A percentile compares a stretch with the other conserved stretches of the same genome.
Conservation (phyloP, 139 green algal species). For the Picochlorum sp. region DNA sequence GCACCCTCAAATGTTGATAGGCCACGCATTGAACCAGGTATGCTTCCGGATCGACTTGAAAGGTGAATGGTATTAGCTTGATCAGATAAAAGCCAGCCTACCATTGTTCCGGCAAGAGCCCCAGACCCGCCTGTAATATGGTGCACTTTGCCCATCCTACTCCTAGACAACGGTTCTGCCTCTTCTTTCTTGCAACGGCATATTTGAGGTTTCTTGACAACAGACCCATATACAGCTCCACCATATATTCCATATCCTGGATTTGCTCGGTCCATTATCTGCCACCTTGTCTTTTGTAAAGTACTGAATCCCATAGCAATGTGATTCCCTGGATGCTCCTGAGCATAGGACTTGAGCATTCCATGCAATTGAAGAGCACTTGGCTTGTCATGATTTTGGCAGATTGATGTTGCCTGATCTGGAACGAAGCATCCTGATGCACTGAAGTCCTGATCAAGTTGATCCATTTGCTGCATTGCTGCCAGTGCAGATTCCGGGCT, state of each 20-base stretch:
- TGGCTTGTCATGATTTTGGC: not conserved
- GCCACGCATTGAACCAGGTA: not conserved
- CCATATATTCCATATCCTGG: constrained; percentile 15
- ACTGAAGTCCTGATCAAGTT: too few species aligned
- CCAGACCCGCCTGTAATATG: constrained; percentile 24
- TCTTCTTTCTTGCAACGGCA: not conserved
- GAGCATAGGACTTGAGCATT: constrained; percentile 26
- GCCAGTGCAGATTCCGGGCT: too few species aligned
- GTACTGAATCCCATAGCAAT: not conserved
- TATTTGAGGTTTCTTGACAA: constrained; percentile 9
- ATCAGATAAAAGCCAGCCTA: constrained; percentile 18
- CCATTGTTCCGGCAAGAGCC: constrained; percentile 10
- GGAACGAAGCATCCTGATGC: too few species aligned
- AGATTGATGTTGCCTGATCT: too few species aligned
- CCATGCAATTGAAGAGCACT: constrained; percentile 8
- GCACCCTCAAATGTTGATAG: not conserved
- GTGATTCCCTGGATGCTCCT: constrained; percentile 11
- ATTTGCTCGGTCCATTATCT: not conserved
- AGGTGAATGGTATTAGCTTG: constrained; percentile 4
- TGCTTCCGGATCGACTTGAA: constrained; percentile 12
- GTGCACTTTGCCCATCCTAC: not conserved
- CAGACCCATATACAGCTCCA: not conserved
- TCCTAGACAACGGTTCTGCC: not conserved
- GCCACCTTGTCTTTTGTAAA: not conserved
- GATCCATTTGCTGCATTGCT: too few species aligned